Conservation (phyloP, 495 filamentous ascomycete species). For the Neurospora sp. region DNA sequence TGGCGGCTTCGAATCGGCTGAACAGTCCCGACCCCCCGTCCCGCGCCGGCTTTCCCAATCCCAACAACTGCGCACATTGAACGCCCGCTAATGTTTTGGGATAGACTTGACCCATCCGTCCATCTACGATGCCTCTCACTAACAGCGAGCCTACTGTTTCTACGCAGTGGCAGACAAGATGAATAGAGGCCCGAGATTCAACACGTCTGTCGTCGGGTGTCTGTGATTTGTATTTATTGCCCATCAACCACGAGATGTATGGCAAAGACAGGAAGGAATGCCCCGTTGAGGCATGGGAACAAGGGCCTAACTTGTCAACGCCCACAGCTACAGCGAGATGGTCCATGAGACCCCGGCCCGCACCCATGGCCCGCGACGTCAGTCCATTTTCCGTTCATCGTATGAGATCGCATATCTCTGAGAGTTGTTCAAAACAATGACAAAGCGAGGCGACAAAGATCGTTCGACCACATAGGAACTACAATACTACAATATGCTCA, state of each 20-base stretch:
- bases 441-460: neutral
- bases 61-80: neutral
- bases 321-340: neutral
- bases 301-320: neutral
- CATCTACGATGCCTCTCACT: conserved; percentile 26
- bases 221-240: neutral
- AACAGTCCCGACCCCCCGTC: neutral
- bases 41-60: neutral
- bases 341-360: neutral
- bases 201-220: neutral
- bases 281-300: conserved; percentile 7
- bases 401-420: neutral
- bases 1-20: neutral
- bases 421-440: neutral
- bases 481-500: neutral
- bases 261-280: neutral
- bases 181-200: neutral
- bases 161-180: neutral
- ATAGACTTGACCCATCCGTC: conserved; percentile 68
- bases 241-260: neutral
- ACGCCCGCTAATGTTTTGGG: conserved; percentile 15
- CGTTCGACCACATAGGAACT: neutral
- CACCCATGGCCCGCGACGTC: conserved; percentile 12
- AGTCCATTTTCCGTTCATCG: neutral
- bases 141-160: neutral